phyloP scores from a whole-genome alignment of 768 basidiomycete species.

The Boletellus ananas region DNA sequence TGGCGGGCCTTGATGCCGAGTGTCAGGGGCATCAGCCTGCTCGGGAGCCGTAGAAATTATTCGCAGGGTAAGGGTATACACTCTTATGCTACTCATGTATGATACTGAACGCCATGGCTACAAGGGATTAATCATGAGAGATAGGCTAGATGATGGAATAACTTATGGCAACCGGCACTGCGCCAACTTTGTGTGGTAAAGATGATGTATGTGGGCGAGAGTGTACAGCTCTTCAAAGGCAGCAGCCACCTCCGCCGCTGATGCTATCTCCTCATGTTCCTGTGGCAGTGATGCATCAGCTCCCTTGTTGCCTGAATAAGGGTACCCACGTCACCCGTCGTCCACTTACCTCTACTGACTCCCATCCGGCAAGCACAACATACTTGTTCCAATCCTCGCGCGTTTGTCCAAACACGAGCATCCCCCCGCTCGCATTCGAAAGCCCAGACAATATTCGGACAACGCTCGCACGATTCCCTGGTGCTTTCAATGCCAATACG shows the following conservation, averaged over 20 bases:
- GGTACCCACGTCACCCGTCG: not conserved
- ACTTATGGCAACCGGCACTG: not conserved
- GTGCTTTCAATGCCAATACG: slow-evolving; percentile 18
- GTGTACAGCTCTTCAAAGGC: slow-evolving; percentile 7
- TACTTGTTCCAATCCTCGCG: slow-evolving; percentile 20
- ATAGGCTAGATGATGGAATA: not conserved
- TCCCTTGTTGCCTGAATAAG: not conserved
- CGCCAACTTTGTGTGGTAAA: slow-evolving; percentile 10
- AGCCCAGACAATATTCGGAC: slow-evolving; percentile 9
- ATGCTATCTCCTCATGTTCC: slow-evolving; percentile 13
- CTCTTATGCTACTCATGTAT: too few relatives aligned
- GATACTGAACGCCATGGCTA: too few relatives aligned
- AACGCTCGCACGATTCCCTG: slow-evolving; percentile 19
- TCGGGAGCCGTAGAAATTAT: too few relatives aligned
- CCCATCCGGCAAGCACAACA: slow-evolving; percentile 21
- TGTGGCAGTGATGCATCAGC: slow-evolving; percentile 1
- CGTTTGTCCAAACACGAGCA: slow-evolving; percentile 19
- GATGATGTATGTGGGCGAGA: slow-evolving; percentile 14
- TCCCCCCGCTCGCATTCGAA: slow-evolving; percentile 8
- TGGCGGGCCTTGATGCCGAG: too few relatives aligned
- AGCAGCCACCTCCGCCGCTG: slow-evolving; percentile 6
- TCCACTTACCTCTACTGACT: slow-evolving; percentile 21
- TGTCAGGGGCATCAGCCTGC: too few relatives aligned
- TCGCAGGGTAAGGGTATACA: too few relatives aligned
- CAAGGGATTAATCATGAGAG: too few relatives aligned